A percentile compares a stretch with the other conserved stretches of the same genome.
phyloP scores from a whole-genome alignment of 306 rosid species.

The Prunus campanulata region DNA sequence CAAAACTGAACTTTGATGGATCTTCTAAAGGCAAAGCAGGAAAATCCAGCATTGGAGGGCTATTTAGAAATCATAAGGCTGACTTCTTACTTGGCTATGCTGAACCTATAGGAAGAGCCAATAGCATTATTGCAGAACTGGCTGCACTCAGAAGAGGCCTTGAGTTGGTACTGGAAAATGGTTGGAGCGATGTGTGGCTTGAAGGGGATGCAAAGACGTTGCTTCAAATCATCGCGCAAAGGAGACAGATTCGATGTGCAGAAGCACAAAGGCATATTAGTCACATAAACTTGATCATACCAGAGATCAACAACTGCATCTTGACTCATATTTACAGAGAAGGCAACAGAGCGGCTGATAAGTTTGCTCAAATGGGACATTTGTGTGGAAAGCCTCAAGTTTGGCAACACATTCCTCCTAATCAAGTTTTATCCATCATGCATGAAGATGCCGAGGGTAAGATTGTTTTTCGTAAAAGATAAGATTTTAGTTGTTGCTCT shows the following conservation, averaged over 20 bases:
- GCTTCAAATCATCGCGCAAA: conserved; percentile 50
- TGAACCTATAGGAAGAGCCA: conserved; percentile 61
- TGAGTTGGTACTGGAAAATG: conserved; percentile 65
- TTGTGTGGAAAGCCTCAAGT: conserved; percentile 31
- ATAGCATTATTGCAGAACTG: conserved; percentile 57
- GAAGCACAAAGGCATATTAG: conserved; percentile 49
- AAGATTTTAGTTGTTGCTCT: background rate
- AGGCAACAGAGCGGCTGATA: conserved; percentile 73
- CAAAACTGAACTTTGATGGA: conserved; percentile 71
- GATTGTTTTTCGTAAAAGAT: conserved; percentile 45
- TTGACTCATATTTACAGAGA: conserved; percentile 62
- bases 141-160: conserved; percentile 58
- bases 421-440: conserved; percentile 39
- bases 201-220: conserved; percentile 69
- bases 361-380: conserved; percentile 71
- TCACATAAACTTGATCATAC: conserved; percentile 44
- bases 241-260: conserved; percentile 45
- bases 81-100: conserved; percentile 70
- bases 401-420: conserved; percentile 58
- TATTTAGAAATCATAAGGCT: conserved; percentile 57
- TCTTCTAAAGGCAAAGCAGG: conserved; percentile 45
- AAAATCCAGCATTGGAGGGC: conserved; percentile 65
- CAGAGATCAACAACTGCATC: conserved; percentile 37
- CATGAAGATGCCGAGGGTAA: conserved; percentile 69
- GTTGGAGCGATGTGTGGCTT: conserved; percentile 70